These are phyloP conservation scores for Globisporangium rhizosaccharum DNA, from an alignment of 352 stramenopile species.

Conservation along the genomic window DNA sequence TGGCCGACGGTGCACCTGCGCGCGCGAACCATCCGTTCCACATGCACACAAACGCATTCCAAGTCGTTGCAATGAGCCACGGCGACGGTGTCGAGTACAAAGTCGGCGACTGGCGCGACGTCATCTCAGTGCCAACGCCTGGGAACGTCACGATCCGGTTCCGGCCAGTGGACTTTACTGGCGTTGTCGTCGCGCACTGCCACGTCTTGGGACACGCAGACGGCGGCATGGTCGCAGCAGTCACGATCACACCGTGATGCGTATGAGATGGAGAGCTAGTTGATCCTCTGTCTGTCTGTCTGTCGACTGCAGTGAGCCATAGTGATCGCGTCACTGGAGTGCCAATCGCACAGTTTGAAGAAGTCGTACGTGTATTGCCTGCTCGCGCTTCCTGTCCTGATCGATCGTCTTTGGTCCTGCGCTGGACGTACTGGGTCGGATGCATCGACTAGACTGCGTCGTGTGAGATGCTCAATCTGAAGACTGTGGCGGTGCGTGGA, in stretches of 20 bases:
- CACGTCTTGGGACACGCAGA: constrained; percentile 81
- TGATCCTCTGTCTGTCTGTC: neutral
- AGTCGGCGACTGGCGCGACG: constrained; percentile 78
- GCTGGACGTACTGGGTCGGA: too few relatives aligned
- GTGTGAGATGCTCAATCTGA: too few relatives aligned
- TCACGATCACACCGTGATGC: constrained; percentile 35
- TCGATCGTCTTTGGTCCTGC: too few relatives aligned
- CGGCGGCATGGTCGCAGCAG: constrained; percentile 63
- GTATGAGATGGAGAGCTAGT: neutral
- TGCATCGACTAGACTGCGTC: too few relatives aligned
- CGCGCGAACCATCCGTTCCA: constrained; percentile 82
- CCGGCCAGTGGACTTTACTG: constrained; percentile 56
- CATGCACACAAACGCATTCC: constrained; percentile 82
- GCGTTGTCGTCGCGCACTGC: constrained; percentile 63
- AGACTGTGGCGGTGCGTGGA: too few relatives aligned
- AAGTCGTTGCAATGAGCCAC: constrained; percentile 70
- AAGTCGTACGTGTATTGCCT: too few relatives aligned
- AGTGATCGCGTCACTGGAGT: too few relatives aligned
- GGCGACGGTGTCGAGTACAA: constrained; percentile 63
- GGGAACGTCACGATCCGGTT: constrained; percentile 84
- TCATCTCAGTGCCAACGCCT: constrained; percentile 63
- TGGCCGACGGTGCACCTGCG: constrained; percentile 32
- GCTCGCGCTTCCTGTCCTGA: too few relatives aligned
- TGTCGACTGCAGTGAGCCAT: too few relatives aligned
- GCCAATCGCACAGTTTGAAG: too few relatives aligned